Conservation (phyloP, 2,329 filamentous ascomycete genomes). For the Davidsoniella virescens region DNA sequence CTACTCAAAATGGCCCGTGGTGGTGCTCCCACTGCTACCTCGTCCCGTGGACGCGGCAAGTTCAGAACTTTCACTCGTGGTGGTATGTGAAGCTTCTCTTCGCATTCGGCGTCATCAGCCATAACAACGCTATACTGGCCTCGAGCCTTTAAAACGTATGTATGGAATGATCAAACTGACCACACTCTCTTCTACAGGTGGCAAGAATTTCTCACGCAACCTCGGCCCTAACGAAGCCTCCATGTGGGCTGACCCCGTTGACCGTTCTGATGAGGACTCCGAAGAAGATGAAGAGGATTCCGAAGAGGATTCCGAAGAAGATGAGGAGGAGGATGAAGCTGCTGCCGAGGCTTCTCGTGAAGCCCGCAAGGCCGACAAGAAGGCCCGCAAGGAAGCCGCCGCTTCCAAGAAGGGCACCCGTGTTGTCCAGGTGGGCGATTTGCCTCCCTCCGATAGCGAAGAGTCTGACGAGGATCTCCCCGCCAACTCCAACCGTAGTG, state of each 20-base stretch:
- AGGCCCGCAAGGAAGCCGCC: slow-evolving; percentile 81
- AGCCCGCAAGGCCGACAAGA: slow-evolving; percentile 71
- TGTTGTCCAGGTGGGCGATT: slow-evolving; percentile 64
- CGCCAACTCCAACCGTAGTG: slow-evolving; percentile 78
- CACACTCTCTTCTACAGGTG: slow-evolving; percentile 37
- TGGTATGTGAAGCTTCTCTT: slow-evolving; percentile 37
- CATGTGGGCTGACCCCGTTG: slow-evolving; percentile 48
- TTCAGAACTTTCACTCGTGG: slow-evolving; percentile 87
- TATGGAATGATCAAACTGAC: slow-evolving; percentile 1
- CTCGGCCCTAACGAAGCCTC: slow-evolving; percentile 70
- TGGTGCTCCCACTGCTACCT: slow-evolving; percentile 27
- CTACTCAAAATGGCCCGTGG: slow-evolving; percentile 28
- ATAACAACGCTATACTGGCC: slow-evolving; percentile 13
- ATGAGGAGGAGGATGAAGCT: slow-evolving; percentile 36
- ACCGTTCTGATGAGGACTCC: slow-evolving; percentile 36
- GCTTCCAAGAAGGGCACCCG: slow-evolving; percentile 58
- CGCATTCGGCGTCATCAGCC: background rate
- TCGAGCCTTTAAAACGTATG: no score
- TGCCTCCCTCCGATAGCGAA: slow-evolving; percentile 55
- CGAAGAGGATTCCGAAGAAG: slow-evolving; percentile 33
- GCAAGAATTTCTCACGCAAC: slow-evolving; percentile 89
- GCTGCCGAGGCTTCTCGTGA: slow-evolving; percentile 51
- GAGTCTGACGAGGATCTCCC: slow-evolving; percentile 48
- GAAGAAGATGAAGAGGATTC: slow-evolving; percentile 36
- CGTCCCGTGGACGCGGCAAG: slow-evolving; percentile 69